phyloP scores from a whole-genome alignment of 2,329 filamentous ascomycete genomes.

The Zasmidium angulare region DNA sequence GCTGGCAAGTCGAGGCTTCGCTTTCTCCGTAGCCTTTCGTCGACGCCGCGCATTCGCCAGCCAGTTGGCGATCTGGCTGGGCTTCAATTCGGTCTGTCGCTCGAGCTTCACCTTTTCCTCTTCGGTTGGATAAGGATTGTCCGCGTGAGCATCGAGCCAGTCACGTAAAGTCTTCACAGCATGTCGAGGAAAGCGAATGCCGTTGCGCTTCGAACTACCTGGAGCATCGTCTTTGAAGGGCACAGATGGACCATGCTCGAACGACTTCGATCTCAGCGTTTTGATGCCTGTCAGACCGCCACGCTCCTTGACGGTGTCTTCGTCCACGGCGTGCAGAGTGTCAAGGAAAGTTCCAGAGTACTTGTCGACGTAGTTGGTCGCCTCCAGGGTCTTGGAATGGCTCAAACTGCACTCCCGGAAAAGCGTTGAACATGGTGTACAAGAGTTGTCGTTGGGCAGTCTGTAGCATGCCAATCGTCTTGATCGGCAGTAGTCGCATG shows the following conservation, averaged over 20 bases:
- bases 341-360: slow-evolving; percentile 41
- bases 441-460: slow-evolving; percentile 39
- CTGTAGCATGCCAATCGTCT: slow-evolving; percentile 50
- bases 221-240: slow-evolving; percentile 33
- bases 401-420: slow-evolving; percentile 51
- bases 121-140: slow-evolving; percentile 85
- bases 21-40: slow-evolving; percentile 64
- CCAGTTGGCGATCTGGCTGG: slow-evolving; percentile 88
- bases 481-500: slow-evolving; percentile 51
- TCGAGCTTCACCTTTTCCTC: slow-evolving; percentile 81
- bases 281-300: slow-evolving; percentile 37
- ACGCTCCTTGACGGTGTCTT: slow-evolving; percentile 38
- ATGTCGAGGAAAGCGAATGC: slow-evolving; percentile 74
- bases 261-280: slow-evolving; percentile 26
- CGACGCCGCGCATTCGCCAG: slow-evolving; percentile 83
- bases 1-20: slow-evolving; percentile 38
- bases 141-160: slow-evolving; percentile 77
- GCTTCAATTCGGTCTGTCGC: slow-evolving; percentile 74
- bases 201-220: slow-evolving; percentile 47
- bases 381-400: slow-evolving; percentile 31
- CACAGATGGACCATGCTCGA: slow-evolving; percentile 17
- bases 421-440: slow-evolving; percentile 49
- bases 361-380: slow-evolving; percentile 26
- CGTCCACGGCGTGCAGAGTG: slow-evolving; percentile 48
- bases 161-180: slow-evolving; percentile 78